phyloP scores from a whole-genome alignment of 1,284 basidiomycete genomes.

The Tilletia horrida region DNA sequence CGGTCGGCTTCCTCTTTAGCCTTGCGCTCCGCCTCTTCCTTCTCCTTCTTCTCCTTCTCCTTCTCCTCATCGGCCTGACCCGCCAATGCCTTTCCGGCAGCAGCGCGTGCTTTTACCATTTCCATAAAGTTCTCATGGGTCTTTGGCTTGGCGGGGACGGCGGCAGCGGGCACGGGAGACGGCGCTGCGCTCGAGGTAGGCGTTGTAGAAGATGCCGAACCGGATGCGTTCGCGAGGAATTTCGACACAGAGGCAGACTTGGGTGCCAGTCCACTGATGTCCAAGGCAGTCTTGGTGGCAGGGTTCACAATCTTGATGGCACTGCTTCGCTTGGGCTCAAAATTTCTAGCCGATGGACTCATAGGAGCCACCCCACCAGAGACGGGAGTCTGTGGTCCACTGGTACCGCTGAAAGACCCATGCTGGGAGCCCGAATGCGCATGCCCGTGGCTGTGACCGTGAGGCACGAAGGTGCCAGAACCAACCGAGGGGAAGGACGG shows the following conservation, averaged over 20 bases:
- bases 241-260: conserved; percentile 22
- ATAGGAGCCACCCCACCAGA: conserved; percentile 33
- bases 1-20: conserved; percentile 28
- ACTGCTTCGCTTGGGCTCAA: conserved; percentile 53
- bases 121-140: conserved; percentile 16
- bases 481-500: conserved; percentile 12
- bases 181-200: conserved; percentile 18
- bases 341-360: conserved; percentile 51
- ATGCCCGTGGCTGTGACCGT: conserved; percentile 1
- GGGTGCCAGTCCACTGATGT: conserved; percentile 38
- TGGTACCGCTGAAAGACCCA: conserved; percentile 30
- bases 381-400: background rate
- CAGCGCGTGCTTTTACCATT: conserved; percentile 1
- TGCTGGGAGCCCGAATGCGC: conserved; percentile 14
- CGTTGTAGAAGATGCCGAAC: background rate
- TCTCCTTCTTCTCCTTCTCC: conserved; percentile 21
- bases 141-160: conserved; percentile 25
- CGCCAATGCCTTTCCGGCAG: background rate
- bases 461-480: background rate
- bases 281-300: conserved; percentile 50
- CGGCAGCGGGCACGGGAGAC: conserved; percentile 21
- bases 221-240: conserved; percentile 1
- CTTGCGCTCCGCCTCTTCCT: conserved; percentile 24
- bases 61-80: conserved; percentile 25
- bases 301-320: conserved; percentile 55